A percentile compares a stretch with the other conserved stretches of the same genome.
phyloP scores from a whole-genome alignment of 2,329 filamentous ascomycete genomes.

The Penicillium sp. region DNA sequence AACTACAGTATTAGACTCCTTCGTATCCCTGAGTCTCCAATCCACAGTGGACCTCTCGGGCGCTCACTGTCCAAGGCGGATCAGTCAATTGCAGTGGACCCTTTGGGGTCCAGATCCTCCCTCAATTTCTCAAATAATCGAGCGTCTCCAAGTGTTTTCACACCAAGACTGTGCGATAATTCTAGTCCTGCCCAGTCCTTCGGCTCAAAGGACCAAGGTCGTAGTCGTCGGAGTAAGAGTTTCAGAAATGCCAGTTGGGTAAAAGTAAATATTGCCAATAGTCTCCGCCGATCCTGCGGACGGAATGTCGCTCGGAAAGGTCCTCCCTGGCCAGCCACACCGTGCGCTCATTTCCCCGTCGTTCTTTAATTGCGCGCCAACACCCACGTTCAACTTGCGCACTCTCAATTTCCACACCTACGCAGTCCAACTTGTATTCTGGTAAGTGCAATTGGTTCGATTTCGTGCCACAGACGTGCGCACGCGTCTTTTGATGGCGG shows the following conservation, averaged over 20 bases:
- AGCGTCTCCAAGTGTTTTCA: not conserved
- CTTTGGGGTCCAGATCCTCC: not conserved
- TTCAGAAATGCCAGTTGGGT: not conserved
- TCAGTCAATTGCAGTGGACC: not conserved
- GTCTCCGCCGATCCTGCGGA: not conserved
- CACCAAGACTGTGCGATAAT: not conserved
- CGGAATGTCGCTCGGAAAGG: constrained; percentile 7
- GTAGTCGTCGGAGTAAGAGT: not conserved
- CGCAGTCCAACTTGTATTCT: not conserved
- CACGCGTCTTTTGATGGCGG: not conserved
- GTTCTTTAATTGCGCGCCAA: not conserved
- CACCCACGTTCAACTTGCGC: not conserved
- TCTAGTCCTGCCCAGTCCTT: not conserved
- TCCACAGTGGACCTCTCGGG: constrained; percentile 2
- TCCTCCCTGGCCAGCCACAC: constrained; percentile 6
- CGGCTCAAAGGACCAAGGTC: not conserved
- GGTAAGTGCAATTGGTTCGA: not conserved
- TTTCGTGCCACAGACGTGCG: not conserved
- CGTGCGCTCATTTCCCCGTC: not conserved
- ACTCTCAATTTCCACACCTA: not conserved
- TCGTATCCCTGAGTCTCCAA: not conserved
- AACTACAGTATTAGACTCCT: not conserved
- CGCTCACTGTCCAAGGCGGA: not conserved
- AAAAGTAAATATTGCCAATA: not conserved
- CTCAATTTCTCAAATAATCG: not conserved